A percentile compares a stretch with the other conserved stretches of the same genome.
phyloP scores from a whole-genome alignment of 2,329 filamentous ascomycete species.

The Pezicula neosporulosa region DNA sequence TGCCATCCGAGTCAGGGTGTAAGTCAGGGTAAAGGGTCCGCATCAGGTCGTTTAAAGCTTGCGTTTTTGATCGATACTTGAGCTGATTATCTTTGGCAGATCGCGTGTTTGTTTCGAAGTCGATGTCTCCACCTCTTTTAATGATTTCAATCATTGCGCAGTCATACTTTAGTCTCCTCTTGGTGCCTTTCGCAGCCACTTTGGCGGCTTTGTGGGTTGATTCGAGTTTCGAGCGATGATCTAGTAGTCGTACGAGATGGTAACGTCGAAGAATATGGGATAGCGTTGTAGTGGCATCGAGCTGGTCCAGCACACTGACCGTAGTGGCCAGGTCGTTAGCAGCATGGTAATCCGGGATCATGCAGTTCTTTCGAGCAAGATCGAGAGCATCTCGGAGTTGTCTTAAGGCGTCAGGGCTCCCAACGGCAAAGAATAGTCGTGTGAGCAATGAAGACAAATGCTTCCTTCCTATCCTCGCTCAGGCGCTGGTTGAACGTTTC shows the following conservation, averaged over 20 bases:
- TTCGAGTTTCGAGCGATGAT: slow-evolving; percentile 1
- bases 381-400: slow-evolving; percentile 1
- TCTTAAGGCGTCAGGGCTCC: background rate
- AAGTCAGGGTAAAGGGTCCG: background rate
- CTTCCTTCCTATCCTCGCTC: background rate
- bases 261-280: slow-evolving; percentile 1
- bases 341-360: background rate
- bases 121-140: background rate
- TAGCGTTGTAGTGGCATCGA: slow-evolving; percentile 1
- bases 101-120: background rate
- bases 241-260: slow-evolving; percentile 1
- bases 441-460: background rate
- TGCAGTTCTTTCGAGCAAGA: slow-evolving; percentile 1
- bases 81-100: background rate
- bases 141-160: background rate
- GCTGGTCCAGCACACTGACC: slow-evolving; percentile 1
- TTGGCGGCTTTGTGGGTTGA: background rate
- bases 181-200: background rate
- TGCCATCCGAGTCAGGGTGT: background rate
- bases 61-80: slow-evolving; percentile 1
- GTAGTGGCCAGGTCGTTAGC: slow-evolving; percentile 1
- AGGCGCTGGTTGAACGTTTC: background rate
- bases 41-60: slow-evolving; percentile 1
- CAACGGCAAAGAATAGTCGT: background rate
- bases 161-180: slow-evolving; percentile 1